Conservation (phyloP, 148 eudicot species). For the Euryodendron excelsum region DNA sequence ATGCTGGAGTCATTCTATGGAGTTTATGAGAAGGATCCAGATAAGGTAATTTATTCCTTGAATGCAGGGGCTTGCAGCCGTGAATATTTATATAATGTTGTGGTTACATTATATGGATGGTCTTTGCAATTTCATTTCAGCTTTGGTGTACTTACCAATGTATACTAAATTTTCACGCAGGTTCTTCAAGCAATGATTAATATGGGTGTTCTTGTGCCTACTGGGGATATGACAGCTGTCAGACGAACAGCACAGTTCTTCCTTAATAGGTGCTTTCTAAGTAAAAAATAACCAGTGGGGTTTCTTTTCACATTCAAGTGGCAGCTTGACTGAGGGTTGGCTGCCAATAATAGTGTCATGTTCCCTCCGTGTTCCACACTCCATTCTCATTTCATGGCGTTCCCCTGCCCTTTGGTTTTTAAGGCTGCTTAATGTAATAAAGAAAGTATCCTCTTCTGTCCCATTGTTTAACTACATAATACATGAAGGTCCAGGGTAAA, state of each 20-base stretch:
- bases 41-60: slow-evolving; percentile 49
- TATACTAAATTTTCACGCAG: slow-evolving; percentile 36
- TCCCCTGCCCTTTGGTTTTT: neutral
- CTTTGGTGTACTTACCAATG: neutral
- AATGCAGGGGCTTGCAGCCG: neutral
- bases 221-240: slow-evolving; percentile 97
- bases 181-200: slow-evolving; percentile 93
- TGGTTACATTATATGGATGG: neutral
- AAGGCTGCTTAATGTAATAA: too few species aligned
- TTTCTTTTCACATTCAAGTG: neutral
- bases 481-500: too few species aligned
- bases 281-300: neutral
- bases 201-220: slow-evolving; percentile 98
- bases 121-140: neutral
- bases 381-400: slow-evolving; percentile 3
- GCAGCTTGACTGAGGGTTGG: neutral
- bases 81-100: neutral
- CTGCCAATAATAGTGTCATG: neutral
- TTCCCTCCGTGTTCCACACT: neutral
- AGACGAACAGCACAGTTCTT: slow-evolving; percentile 92
- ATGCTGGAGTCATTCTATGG: slow-evolving; percentile 92
- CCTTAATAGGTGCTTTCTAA: slow-evolving; percentile 68
- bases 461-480: too few species aligned
- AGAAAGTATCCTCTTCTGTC: too few species aligned
- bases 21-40: slow-evolving; percentile 95